Evolutionary conservation across 306 rosid species (phyloP).

Genomic region (Castanea sativa): DNA sequence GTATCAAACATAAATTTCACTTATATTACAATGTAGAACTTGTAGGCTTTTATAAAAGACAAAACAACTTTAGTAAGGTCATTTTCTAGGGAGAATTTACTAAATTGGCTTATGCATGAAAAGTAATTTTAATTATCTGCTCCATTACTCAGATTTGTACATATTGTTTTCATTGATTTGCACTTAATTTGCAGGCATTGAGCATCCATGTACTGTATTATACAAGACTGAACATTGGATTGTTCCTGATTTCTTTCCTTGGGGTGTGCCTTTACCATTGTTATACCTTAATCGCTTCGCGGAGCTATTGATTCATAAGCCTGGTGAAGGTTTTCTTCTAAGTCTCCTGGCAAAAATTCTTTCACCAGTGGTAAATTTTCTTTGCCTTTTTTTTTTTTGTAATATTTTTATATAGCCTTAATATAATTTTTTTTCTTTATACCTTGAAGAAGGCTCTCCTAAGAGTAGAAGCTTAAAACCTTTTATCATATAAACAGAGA

Average conservation of each 20-base stretch:
- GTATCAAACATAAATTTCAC: conserved; percentile 15
- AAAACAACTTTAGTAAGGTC: too few relatives aligned
- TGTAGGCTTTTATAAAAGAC: too few relatives aligned
- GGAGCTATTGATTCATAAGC: conserved; percentile 66
- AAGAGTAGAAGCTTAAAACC: background rate
- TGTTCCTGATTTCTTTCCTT: conserved; percentile 57
- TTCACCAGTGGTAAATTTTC: conserved; percentile 50
- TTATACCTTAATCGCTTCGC: conserved; percentile 66
- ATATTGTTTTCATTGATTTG: background rate
- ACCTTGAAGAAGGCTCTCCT: background rate
- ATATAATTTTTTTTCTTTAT: background rate
- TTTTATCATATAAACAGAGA: conserved; percentile 31
- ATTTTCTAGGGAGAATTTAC: background rate
- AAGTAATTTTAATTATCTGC: background rate
- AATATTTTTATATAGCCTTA: background rate
- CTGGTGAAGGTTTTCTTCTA: conserved; percentile 49
- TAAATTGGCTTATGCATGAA: background rate
- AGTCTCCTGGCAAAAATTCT: conserved; percentile 52
- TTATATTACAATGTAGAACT: background rate
- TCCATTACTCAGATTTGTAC: background rate
- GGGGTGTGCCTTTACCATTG: conserved; percentile 60
- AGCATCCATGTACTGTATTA: conserved; percentile 57
- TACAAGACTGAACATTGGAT: conserved; percentile 57
- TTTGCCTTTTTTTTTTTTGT: background rate
- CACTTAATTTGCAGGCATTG: conserved; percentile 32